A percentile compares a stretch with the other conserved stretches of the same genome.
phyloP scores from a whole-genome alignment of 2,329 filamentous ascomycete genomes.

The Sordariomycetes sp. region DNA sequence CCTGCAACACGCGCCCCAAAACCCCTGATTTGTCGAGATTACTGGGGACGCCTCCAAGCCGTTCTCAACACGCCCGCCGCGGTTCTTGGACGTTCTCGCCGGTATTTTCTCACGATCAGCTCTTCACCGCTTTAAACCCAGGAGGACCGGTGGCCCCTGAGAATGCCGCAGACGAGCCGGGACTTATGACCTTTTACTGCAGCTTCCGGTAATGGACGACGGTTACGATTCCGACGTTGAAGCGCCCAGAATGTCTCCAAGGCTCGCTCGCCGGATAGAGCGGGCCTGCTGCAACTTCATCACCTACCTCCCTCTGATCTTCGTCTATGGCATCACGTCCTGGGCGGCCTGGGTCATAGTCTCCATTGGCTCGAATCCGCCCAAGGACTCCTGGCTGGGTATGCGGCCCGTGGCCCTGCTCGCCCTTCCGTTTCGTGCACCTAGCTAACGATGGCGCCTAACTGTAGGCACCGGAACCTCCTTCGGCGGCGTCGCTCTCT shows the following conservation, averaged over 20 bases:
- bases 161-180: background rate
- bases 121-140: background rate
- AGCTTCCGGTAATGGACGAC: slow-evolving; percentile 1
- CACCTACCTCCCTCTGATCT: slow-evolving; percentile 76
- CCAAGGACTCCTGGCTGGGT: slow-evolving; percentile 48
- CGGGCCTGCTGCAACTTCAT: slow-evolving; percentile 71
- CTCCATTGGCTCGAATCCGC: slow-evolving; percentile 52
- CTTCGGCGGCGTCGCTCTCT: slow-evolving; percentile 58
- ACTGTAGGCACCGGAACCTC: slow-evolving; percentile 43
- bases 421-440: background rate
- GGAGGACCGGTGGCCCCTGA: background rate
- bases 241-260: slow-evolving; percentile 37
- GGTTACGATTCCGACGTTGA: slow-evolving; percentile 16
- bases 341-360: slow-evolving; percentile 90
- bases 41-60: too few species aligned
- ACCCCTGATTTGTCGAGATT: background rate
- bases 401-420: slow-evolving; percentile 13
- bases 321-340: slow-evolving; percentile 82
- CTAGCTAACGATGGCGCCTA: background rate
- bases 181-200: background rate
- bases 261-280: slow-evolving; percentile 62
- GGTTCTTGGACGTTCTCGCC: background rate
- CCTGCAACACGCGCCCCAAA: background rate
- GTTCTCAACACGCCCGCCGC: too few species aligned
- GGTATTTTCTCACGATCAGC: background rate